phyloP scores from a whole-genome alignment of 768 basidiomycete species.

The Agaricus bisporus region DNA sequence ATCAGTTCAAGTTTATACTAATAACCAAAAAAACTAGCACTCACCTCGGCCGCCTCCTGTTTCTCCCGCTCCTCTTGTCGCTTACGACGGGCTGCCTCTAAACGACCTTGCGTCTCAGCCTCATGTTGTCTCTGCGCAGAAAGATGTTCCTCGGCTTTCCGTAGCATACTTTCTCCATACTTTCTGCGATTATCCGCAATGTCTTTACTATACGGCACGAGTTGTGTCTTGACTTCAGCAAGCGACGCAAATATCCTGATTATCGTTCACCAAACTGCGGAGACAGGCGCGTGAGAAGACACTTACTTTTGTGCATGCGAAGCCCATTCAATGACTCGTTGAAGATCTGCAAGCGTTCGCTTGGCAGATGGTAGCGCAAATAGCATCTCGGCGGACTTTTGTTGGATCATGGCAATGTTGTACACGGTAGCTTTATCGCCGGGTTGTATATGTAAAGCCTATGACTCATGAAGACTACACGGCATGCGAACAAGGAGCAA shows the following conservation, averaged over 20 bases:
- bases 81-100: conserved; percentile 70
- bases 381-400: conserved; percentile 90
- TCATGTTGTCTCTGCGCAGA: conserved; percentile 67
- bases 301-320: conserved; percentile 80
- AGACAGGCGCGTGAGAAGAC: neutral
- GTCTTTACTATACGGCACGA: conserved; percentile 79
- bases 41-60: conserved; percentile 60
- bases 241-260: conserved; percentile 78
- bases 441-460: conserved; percentile 85
- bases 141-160: conserved; percentile 77
- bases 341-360: conserved; percentile 75
- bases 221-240: conserved; percentile 60
- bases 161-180: conserved; percentile 84
- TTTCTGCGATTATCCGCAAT: conserved; percentile 85
- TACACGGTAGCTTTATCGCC: conserved; percentile 87
- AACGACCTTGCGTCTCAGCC: conserved; percentile 59
- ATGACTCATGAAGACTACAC: conserved; percentile 4
- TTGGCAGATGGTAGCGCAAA: conserved; percentile 68
- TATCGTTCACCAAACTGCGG: neutral
- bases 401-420: conserved; percentile 98
- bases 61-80: conserved; percentile 77
- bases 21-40: conserved; percentile 15
- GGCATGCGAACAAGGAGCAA: neutral
- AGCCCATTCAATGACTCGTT: conserved; percentile 74
- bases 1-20: neutral